Evolutionary conservation across 1,284 basidiomycete genomes (phyloP), one percentile per base, ranked within the genome.

Genomic region (Meira miltonrushii): DNA sequence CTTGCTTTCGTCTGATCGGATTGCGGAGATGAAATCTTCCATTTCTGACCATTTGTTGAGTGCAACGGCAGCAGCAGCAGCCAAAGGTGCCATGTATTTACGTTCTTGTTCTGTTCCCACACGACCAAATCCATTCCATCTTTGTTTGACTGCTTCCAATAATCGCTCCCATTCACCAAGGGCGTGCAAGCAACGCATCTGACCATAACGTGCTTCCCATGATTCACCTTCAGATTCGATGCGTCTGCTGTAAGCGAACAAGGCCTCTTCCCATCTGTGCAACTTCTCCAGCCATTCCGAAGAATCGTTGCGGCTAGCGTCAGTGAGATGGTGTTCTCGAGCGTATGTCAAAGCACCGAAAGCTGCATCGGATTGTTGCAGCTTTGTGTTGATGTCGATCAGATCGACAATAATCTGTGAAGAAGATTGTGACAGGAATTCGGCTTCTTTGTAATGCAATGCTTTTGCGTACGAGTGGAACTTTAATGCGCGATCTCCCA

Each of bases 391-490:
- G 80, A 99, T 94, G 56, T 90, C 88, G 74, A 99, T 96, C 13
- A 99, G 84, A 21, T 91, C 88, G 74, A 98, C 94, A 65, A 98
- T 90, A 47, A 95, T 92, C 46, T 82, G 79, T 9, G 56, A 49
- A 40, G 89, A 86, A 1, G 89, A 89, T 71, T 95, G 93, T 1
- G 88, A 86, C 75, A 97, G 93, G 80, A 91, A 98, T 79, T 98
- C 95, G 46, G 95, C 84, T 74, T 99, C 95, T 79, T 98, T 98
- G 83, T 98, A 98, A 79, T 99, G 95, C 43, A 99, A 83, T 0
- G 95, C 94, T 78, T 98, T 98, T 12, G 95, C 95, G 71, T 94
- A 96, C 0, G 93, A 93, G 79, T 92, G 89, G 79, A 91, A 93
- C 67, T 89, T 89, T 80, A 90, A 86, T 0, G 95, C 68, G 74